Conservation (phyloP, 495 filamentous ascomycete species). For the Xylaria curta region DNA sequence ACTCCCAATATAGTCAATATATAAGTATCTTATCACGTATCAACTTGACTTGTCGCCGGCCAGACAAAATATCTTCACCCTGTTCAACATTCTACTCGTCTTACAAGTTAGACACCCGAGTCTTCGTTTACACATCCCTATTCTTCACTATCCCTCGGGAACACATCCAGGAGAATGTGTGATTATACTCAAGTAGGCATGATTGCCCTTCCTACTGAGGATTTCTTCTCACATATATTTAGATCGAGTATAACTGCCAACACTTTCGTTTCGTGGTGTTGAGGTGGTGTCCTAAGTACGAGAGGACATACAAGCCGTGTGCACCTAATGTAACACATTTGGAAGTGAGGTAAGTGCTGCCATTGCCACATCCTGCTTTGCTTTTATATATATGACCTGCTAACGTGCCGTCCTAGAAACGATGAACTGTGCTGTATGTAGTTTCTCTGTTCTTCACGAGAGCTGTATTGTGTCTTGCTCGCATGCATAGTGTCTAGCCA, state of each 20-base stretch:
- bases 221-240: background rate
- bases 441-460: conserved; percentile 9
- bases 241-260: conserved; percentile 44
- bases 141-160: background rate
- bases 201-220: background rate
- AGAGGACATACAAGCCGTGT: conserved; percentile 41
- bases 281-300: conserved; percentile 41
- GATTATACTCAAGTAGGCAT: conserved; percentile 43
- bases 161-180: conserved; percentile 34
- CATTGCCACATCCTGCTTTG: background rate
- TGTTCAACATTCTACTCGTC: background rate
- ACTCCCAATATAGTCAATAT: conserved; percentile 8
- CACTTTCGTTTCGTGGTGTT: conserved; percentile 43
- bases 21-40: background rate
- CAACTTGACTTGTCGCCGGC: background rate
- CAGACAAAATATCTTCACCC: background rate
- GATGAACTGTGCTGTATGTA: conserved; percentile 43
- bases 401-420: conserved; percentile 29
- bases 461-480: background rate
- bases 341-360: conserved; percentile 39
- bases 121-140: background rate
- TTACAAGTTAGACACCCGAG: background rate
- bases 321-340: conserved; percentile 42
- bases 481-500: conserved; percentile 1
- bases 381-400: background rate